Evolutionary conservation across 345 rosid genomes (phyloP).

Genomic region (Eucalyptus guilfoylei): DNA sequence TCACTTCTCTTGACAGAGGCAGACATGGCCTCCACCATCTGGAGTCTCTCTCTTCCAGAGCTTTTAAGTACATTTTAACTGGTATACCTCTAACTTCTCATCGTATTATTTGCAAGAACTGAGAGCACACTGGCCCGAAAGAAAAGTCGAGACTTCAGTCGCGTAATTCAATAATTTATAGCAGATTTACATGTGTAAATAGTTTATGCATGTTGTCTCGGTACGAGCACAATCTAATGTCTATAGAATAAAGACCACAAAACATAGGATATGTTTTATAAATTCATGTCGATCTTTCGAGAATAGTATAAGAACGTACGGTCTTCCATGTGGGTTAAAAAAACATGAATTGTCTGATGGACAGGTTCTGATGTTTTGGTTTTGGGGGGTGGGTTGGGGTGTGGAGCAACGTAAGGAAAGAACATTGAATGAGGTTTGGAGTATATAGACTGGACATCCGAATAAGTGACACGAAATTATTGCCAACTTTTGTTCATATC

Average conservation of each 20-base stretch:
- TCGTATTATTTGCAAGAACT: not conserved
- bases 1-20: constrained; percentile 24
- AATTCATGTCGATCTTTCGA: not conserved
- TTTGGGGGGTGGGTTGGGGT: not conserved
- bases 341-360: constrained; percentile 14
- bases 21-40: constrained; percentile 10
- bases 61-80: constrained; percentile 6
- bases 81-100: not conserved
- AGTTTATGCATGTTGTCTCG: not conserved
- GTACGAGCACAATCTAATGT: not conserved
- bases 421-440: constrained; percentile 13
- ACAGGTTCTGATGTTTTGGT: constrained; percentile 25
- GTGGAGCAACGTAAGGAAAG: constrained; percentile 24
- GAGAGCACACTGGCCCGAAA: not conserved
- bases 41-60: constrained; percentile 12
- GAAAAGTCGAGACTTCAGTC: not conserved
- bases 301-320: not conserved
- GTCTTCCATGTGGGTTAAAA: not conserved
- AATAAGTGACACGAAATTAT: not conserved
- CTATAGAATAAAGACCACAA: not conserved
- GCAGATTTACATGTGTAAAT: not conserved
- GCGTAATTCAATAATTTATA: not conserved
- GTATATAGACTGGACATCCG: not conserved
- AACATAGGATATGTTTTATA: not conserved
- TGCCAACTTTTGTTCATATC: not conserved